Evolutionary conservation across 2,329 filamentous ascomycete species (phyloP).

Genomic region (Pseudogymnoascus sp.): DNA sequence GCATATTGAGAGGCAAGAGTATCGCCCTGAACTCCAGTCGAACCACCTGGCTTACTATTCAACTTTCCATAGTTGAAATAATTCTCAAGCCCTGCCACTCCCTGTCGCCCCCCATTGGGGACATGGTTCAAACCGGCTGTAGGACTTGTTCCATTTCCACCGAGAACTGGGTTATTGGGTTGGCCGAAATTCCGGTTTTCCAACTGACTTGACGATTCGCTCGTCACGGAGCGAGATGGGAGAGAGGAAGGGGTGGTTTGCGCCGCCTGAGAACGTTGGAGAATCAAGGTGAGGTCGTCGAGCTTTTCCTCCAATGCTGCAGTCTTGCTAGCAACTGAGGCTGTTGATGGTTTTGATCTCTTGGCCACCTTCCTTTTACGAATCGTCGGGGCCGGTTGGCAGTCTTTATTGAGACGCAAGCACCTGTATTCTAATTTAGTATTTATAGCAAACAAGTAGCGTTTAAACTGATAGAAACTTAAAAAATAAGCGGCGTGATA

Average conservation of each 20-base stretch:
- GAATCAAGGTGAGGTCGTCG: conserved; percentile 14
- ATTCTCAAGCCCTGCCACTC: background rate
- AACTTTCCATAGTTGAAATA: background rate
- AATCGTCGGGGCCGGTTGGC: conserved; percentile 12
- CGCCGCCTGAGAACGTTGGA: conserved; percentile 11
- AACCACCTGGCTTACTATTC: background rate
- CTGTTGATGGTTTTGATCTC: conserved; percentile 8
- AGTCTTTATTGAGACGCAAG: conserved; percentile 13
- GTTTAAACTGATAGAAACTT: background rate
- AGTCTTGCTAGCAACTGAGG: conserved; percentile 10
- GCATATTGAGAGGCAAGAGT: background rate
- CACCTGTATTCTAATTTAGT: conserved; percentile 11
- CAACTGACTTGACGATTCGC: background rate
- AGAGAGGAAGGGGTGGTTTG: background rate
- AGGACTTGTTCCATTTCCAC: background rate
- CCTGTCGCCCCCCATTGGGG: background rate
- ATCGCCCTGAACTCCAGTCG: background rate
- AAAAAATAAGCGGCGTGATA: background rate
- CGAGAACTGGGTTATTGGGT: background rate
- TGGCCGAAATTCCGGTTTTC: background rate
- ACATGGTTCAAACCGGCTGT: background rate
- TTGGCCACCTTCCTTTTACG: conserved; percentile 12
- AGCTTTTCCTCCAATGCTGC: conserved; percentile 17
- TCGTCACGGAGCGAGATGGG: background rate
- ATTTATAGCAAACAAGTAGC: background rate